Evolutionary conservation across 192 early-diverging fungal species (phyloP), one percentile per base, ranked within the genome.

Genomic region (Dissophora globulifera): DNA sequence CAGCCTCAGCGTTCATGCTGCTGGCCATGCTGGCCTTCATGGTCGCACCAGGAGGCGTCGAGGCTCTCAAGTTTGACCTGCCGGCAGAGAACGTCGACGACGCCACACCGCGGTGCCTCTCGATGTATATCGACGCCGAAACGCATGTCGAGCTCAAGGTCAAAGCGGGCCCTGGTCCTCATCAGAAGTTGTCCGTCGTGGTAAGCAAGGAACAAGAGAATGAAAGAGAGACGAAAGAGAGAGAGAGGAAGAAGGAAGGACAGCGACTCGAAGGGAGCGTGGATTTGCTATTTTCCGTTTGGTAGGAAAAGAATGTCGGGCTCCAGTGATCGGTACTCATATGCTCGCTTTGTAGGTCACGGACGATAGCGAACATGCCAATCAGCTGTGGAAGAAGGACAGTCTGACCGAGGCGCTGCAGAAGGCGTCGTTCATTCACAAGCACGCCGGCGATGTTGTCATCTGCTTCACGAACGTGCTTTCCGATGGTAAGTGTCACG

Each of bases 391-490:
- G 29, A 85, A 79, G 29, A 91, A 93, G 75, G 81, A 78, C 51
- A 83, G 87, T 69, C 42, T 89, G 50, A 72, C 82, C n/a, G 89
- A 85, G 13, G 90, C 87, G 26, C 67, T 82, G 55, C 88, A 90
- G 49, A 86, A 89, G 57, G 84, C 25, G 0, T 42, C 87, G 17
- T 94, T 98, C 75, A 92, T 88, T 52, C 95, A 93, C 26, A 93
- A 94, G 72, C 85, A 85, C n/a, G 90, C 96, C 58, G 92, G 93
- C 16, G 87, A 93, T 67, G 82, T 98, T 19, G 78, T 89, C 31
- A 89, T 92, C 49, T 98, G 96, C 72, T 95, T 96, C 84, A 91
- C 90, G 29, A 93, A 93, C 72, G 67, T 81, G 22, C 79, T 93
- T 3, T 69, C 82, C 58, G 78, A 82, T 20, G 90, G 90, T 78